Percentiles rank a stretch among this genome's conserved stretches.
These are phyloP conservation scores for Tetraselmis chui DNA, from an alignment of 139 green algal genomes.

Conservation along the genomic window DNA sequence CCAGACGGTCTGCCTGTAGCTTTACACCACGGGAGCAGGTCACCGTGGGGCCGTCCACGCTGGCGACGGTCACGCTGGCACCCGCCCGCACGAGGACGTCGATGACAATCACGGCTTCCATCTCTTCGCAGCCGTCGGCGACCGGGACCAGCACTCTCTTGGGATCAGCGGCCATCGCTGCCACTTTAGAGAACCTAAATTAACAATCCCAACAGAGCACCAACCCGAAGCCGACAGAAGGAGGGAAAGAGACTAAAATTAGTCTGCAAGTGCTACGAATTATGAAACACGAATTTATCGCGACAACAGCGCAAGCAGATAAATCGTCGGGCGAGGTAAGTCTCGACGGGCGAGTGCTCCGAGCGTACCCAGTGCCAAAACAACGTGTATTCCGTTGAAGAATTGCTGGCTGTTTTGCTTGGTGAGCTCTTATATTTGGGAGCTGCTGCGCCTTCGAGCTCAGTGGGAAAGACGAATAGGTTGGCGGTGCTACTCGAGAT, in stretches of 20 bases:
- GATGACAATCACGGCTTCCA: conserved; percentile 84
- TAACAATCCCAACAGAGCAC: conserved; percentile 11
- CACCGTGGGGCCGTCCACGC: conserved; percentile 54
- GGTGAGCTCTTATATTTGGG: too few relatives aligned
- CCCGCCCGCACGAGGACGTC: conserved; percentile 86
- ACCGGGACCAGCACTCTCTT: conserved; percentile 78
- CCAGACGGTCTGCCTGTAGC: conserved; percentile 67
- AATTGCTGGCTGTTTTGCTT: too few relatives aligned
- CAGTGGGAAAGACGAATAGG: too few relatives aligned
- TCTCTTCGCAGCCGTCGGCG: conserved; percentile 80
- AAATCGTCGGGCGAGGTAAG: neutral
- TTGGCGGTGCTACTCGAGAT: too few relatives aligned
- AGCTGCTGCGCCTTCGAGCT: too few relatives aligned
- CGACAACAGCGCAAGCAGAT: conserved; percentile 13
- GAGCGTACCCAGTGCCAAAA: too few relatives aligned
- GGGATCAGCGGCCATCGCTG: neutral
- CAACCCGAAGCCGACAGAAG: conserved; percentile 16
- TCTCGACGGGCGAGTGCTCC: too few relatives aligned
- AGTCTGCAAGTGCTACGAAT: conserved; percentile 21
- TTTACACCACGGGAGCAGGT: conserved; percentile 61
- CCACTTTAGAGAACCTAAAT: conserved; percentile 11
- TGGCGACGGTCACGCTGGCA: conserved; percentile 69
- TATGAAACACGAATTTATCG: conserved; percentile 21
- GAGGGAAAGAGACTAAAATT: conserved; percentile 26
- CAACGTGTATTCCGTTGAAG: too few relatives aligned